Percentiles rank a stretch among this genome's conserved stretches.
Evolutionary conservation across 2,329 filamentous ascomycete genomes (phyloP).

Genomic region (Paraphoma chrysanthemicola): DNA sequence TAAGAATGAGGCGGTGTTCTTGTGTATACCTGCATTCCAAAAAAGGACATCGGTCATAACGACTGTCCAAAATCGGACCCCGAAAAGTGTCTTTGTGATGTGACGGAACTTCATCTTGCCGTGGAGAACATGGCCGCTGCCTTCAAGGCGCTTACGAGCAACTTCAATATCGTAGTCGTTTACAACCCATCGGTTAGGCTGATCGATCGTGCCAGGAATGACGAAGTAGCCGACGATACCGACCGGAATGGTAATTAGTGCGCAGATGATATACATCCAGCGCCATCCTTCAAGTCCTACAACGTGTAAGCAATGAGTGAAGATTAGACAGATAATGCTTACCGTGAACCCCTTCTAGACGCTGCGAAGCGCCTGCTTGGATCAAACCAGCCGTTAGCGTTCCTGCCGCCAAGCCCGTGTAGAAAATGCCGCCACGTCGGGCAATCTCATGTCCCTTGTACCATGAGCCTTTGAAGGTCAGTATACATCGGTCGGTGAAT

Average conservation of each 20-base stretch:
- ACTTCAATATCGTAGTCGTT: slow-evolving; percentile 55
- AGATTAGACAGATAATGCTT: neutral
- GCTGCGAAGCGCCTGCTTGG: slow-evolving; percentile 43
- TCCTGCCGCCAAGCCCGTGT: slow-evolving; percentile 58
- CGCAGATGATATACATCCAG: slow-evolving; percentile 37
- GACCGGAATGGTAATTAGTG: slow-evolving; percentile 62
- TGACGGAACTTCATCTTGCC: neutral
- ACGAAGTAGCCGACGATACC: slow-evolving; percentile 59
- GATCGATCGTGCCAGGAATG: slow-evolving; percentile 57
- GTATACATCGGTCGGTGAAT: neutral
- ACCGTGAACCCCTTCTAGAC: slow-evolving; percentile 62
- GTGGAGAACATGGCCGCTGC: slow-evolving; percentile 36
- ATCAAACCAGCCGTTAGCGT: slow-evolving; percentile 60
- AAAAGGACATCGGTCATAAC: slow-evolving; percentile 61
- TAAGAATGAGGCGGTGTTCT: slow-evolving; percentile 56
- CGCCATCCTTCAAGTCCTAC: slow-evolving; percentile 20
- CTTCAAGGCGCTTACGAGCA: slow-evolving; percentile 53
- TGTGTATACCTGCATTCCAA: slow-evolving; percentile 60
- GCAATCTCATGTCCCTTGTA: slow-evolving; percentile 51
- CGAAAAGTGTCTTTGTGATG: slow-evolving; percentile 17
- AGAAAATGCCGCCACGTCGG: slow-evolving; percentile 59
- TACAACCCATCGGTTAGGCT: slow-evolving; percentile 56
- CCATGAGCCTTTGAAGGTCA: slow-evolving; percentile 49
- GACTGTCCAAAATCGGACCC: slow-evolving; percentile 59
- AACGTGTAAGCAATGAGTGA: neutral